These are phyloP conservation scores for Barnettozyma wickerhamii DNA, from an alignment of 805 yeast species.

Conservation along the genomic window DNA sequence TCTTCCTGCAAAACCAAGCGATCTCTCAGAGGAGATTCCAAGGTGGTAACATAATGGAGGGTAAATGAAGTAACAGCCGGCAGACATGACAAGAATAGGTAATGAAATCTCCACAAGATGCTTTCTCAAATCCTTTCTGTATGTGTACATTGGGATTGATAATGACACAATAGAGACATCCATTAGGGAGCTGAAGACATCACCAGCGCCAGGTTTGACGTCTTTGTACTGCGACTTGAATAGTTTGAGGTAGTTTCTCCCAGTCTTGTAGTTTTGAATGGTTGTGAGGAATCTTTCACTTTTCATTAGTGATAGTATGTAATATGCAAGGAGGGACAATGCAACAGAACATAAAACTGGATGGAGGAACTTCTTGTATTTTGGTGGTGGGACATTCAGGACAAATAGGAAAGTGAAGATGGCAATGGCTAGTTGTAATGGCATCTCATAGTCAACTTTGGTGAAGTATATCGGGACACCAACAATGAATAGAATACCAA, in stretches of 20 bases:
- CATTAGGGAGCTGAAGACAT: constrained; percentile 63
- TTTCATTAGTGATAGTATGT: constrained; percentile 53
- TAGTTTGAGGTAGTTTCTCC: constrained; percentile 56
- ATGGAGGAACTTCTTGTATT: constrained; percentile 50
- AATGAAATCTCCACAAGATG: constrained; percentile 57
- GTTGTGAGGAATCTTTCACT: constrained; percentile 45
- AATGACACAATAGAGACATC: constrained; percentile 74
- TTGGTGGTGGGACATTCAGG: constrained; percentile 39
- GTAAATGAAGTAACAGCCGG: constrained; percentile 58
- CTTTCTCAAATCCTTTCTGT: constrained; percentile 55
- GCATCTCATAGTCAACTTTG: constrained; percentile 47
- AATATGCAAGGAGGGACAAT: constrained; percentile 57
- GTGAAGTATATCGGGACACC: constrained; percentile 61
- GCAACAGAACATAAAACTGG: constrained; percentile 70
- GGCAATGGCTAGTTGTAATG: constrained; percentile 58
- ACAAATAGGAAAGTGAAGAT: constrained; percentile 52
- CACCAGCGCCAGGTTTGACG: constrained; percentile 78
- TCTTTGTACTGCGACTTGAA: constrained; percentile 35
- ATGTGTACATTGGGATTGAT: constrained; percentile 73
- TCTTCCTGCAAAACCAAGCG: constrained; percentile 75
- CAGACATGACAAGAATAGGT: constrained; percentile 53
- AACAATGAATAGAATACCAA: constrained; percentile 40
- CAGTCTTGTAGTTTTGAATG: constrained; percentile 59
- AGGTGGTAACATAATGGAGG: constrained; percentile 65
- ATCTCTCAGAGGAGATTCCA: constrained; percentile 55